Evolutionary conservation across 805 yeast genomes (phyloP).

Genomic region (Kodamaea nitidulidarum): DNA sequence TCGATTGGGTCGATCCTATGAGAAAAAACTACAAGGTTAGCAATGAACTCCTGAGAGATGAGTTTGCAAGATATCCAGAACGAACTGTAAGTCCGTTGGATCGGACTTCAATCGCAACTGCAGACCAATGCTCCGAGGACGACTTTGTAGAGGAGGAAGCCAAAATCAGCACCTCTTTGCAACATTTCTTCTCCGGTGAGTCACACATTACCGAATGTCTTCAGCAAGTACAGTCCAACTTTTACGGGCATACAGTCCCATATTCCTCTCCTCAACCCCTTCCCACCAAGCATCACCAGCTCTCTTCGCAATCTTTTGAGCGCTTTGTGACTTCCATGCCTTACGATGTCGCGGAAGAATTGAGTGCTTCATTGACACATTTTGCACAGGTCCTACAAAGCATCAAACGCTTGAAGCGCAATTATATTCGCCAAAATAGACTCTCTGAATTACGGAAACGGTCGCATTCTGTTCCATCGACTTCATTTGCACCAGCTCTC

Average conservation of each 20-base stretch:
- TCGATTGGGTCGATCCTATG: not conserved
- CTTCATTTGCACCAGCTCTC: not conserved
- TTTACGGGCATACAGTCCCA: not conserved
- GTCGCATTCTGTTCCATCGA: not conserved
- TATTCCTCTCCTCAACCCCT: not conserved
- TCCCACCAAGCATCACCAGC: not conserved
- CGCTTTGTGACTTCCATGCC: constrained; percentile 2
- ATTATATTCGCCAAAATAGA: not conserved
- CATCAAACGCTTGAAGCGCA: constrained; percentile 5
- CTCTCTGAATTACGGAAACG: not conserved
- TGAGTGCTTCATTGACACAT: not conserved
- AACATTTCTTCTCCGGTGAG: not conserved
- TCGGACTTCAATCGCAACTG: not conserved
- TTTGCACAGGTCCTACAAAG: constrained; percentile 2
- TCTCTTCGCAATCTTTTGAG: constrained; percentile 2
- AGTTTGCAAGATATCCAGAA: too few species aligned
- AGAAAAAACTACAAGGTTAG: too few species aligned
- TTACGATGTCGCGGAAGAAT: constrained; percentile 3
- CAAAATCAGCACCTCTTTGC: not conserved
- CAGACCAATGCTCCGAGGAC: not conserved
- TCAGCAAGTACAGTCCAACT: not conserved
- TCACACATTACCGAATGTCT: not conserved
- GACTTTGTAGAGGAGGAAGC: not conserved
- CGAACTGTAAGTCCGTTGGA: too few species aligned
- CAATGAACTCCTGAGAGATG: too few species aligned